Conservation (phyloP, 805 yeast genomes). For the Yarrowia divulgata region DNA sequence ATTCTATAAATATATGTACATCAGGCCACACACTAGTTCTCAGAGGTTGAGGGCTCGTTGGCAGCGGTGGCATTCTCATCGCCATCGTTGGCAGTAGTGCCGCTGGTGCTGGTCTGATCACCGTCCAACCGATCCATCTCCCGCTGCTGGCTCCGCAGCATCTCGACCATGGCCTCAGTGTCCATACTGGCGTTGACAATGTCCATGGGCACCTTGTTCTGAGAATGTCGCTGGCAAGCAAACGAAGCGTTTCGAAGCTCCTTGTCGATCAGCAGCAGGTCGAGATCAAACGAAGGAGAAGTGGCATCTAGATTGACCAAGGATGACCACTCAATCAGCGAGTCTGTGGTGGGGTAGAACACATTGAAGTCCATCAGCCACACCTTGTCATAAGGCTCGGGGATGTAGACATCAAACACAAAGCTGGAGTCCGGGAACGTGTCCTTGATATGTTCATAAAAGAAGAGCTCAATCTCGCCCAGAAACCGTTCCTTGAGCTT, state of each 20-base stretch:
- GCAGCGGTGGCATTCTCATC: no score
- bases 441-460: slow-evolving; percentile 56
- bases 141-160: slow-evolving; percentile 25
- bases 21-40: background rate
- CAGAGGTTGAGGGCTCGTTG: no score
- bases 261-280: slow-evolving; percentile 69
- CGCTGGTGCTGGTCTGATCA: background rate
- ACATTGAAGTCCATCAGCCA: slow-evolving; percentile 88
- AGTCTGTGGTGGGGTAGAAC: slow-evolving; percentile 76
- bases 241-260: slow-evolving; percentile 73
- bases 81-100: no score
- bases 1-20: slow-evolving; percentile 30
- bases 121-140: slow-evolving; percentile 21
- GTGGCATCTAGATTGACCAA: slow-evolving; percentile 52
- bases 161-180: slow-evolving; percentile 70
- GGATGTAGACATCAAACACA: slow-evolving; percentile 83
- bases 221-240: slow-evolving; percentile 82
- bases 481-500: slow-evolving; percentile 59
- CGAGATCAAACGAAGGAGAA: slow-evolving; percentile 48
- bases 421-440: slow-evolving; percentile 63
- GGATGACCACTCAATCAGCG: slow-evolving; percentile 88
- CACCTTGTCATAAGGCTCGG: slow-evolving; percentile 71
- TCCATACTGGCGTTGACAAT: slow-evolving; percentile 82
- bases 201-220: slow-evolving; percentile 90
- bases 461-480: slow-evolving; percentile 61